Conservation (phyloP, 495 filamentous ascomycete genomes). For the Hypoxylon rickii region DNA sequence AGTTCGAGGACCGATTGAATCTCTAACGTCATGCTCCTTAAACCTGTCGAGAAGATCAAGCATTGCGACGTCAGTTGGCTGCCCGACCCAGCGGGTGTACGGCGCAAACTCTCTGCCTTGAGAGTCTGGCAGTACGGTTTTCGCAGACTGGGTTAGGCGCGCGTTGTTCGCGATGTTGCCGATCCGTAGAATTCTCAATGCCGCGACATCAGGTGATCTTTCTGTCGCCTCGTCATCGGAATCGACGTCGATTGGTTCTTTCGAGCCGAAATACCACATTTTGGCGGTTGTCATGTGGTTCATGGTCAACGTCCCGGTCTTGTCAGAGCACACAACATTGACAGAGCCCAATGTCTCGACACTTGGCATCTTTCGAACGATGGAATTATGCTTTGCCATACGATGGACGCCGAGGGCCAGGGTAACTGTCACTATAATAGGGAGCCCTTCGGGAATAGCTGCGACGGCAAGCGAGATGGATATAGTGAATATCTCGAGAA, state of each 20-base stretch:
- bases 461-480: conserved; percentile 96
- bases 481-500: conserved; percentile 97
- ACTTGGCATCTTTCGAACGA: conserved; percentile 92
- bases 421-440: conserved; percentile 97
- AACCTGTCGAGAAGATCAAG: conserved; percentile 89
- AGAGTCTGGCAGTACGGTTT: conserved; percentile 78
- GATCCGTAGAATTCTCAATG: conserved; percentile 78
- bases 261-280: conserved; percentile 86
- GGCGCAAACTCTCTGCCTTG: conserved; percentile 61
- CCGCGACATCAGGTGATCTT: conserved; percentile 68
- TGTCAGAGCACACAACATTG: conserved; percentile 98
- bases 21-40: conserved; percentile 86
- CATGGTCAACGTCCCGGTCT: conserved; percentile 92
- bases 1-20: conserved; percentile 75
- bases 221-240: conserved; percentile 66
- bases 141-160: conserved; percentile 72
- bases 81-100: conserved; percentile 91
- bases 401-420: conserved; percentile 90
- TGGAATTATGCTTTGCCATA: conserved; percentile 92
- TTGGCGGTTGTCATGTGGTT: conserved; percentile 99
- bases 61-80: conserved; percentile 95
- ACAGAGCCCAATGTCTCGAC: conserved; percentile 98
- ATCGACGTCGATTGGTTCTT: conserved; percentile 72
- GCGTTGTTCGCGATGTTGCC: conserved; percentile 98
- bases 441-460: conserved; percentile 94